Percentiles rank a stretch among this genome's conserved stretches.
Evolutionary conservation across 2,329 filamentous ascomycete genomes (phyloP).

Genomic region (Exophiala phaeomuriformis): DNA sequence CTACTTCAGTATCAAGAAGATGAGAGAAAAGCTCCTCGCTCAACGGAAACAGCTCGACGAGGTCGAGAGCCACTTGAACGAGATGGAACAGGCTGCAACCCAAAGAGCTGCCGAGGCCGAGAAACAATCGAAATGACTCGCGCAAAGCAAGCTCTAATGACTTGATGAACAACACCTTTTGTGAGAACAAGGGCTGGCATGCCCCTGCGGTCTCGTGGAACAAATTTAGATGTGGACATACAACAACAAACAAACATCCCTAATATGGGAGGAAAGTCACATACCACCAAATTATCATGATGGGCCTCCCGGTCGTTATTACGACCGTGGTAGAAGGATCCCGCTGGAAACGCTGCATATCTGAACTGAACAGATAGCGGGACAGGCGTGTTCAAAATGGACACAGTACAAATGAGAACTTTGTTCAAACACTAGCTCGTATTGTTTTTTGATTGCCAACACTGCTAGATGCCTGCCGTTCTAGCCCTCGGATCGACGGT

Average conservation of each 20-base stretch:
- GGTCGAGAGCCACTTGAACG: conserved; percentile 21
- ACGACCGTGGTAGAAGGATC: background rate
- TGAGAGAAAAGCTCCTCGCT: conserved; percentile 17
- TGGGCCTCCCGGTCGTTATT: background rate
- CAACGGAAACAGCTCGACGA: conserved; percentile 21
- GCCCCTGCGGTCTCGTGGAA: background rate
- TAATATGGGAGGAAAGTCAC: background rate
- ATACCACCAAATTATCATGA: background rate
- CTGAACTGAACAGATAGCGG: background rate
- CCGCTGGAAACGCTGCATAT: background rate
- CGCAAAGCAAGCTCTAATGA: conserved; percentile 8
- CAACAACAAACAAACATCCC: background rate
- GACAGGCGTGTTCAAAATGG: background rate
- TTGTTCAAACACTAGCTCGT: background rate
- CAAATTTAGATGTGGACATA: background rate
- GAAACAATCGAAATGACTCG: conserved; percentile 7
- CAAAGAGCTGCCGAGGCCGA: conserved; percentile 6
- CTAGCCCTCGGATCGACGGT: too few species aligned
- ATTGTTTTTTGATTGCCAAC: too few species aligned
- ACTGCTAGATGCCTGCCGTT: too few species aligned
- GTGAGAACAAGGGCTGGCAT: background rate
- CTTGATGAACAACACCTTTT: background rate
- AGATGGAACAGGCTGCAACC: conserved; percentile 12
- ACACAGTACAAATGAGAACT: background rate
- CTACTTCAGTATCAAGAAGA: conserved; percentile 16